These are phyloP conservation scores for Chlamydomonas schloesseri DNA, from an alignment of 139 green algal species.

Conservation along the genomic window DNA sequence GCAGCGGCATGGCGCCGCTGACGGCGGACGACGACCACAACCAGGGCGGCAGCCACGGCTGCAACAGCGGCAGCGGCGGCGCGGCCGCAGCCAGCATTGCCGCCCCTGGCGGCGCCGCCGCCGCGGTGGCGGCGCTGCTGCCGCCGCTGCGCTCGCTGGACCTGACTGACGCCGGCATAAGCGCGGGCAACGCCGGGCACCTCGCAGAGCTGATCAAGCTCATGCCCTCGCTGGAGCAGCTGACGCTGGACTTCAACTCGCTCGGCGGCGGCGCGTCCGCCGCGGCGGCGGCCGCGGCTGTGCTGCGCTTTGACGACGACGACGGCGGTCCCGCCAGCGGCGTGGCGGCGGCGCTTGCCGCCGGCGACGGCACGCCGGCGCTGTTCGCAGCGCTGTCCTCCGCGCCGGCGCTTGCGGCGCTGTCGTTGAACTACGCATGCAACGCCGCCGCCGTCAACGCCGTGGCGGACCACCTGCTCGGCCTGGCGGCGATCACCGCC, in stretches of 20 bases:
- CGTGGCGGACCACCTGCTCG: constrained; percentile 1
- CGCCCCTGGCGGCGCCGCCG: not conserved
- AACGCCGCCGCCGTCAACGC: constrained; percentile 6
- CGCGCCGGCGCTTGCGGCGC: constrained; percentile 12
- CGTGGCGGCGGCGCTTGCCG: not conserved
- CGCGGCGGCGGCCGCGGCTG: no score
- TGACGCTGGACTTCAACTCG: constrained; percentile 35
- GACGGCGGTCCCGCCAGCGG: not conserved
- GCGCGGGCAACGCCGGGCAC: not conserved
- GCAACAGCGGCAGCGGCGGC: not conserved
- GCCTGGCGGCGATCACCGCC: not conserved
- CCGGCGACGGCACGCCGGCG: not conserved
- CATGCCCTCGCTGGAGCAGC: constrained; percentile 6
- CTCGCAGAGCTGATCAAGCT: not conserved
- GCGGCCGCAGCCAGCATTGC: not conserved
- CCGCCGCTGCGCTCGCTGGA: constrained; percentile 23
- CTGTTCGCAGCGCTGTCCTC: constrained; percentile 11
- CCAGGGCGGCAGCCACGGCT: not conserved
- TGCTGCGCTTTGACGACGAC: not conserved
- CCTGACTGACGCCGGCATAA: constrained; percentile 36
- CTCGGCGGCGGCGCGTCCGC: not conserved
- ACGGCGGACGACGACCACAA: not conserved
- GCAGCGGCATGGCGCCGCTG: not conserved
- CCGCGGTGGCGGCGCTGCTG: not conserved
- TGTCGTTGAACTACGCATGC: constrained; percentile 35